phyloP scores from a whole-genome alignment of 2,329 filamentous ascomycete species.

The Lachnellula hyalina region DNA sequence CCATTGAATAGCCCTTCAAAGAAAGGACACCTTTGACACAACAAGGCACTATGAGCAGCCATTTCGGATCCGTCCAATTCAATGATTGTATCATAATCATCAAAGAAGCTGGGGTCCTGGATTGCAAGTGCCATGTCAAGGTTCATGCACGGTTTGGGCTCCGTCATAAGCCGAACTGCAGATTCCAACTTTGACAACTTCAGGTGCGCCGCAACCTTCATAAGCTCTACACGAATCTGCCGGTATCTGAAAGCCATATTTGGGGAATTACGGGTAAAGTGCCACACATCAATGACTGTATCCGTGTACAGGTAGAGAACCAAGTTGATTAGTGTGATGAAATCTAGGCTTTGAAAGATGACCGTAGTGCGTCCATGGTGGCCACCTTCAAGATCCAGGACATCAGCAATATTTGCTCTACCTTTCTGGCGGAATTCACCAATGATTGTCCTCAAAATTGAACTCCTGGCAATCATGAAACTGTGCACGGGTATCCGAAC shows the following conservation, averaged over 20 bases:
- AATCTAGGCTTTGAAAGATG: slow-evolving; percentile 65
- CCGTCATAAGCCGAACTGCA: slow-evolving; percentile 69
- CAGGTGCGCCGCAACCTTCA: slow-evolving; percentile 72
- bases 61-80: slow-evolving; percentile 72
- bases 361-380: slow-evolving; percentile 45
- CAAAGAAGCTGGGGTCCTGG: slow-evolving; percentile 64
- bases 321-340: slow-evolving; percentile 74
- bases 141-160: slow-evolving; percentile 58
- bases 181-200: slow-evolving; percentile 68
- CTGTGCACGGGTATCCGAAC: slow-evolving; percentile 74
- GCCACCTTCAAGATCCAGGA: slow-evolving; percentile 48
- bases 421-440: slow-evolving; percentile 50
- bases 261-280: slow-evolving; percentile 59
- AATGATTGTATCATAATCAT: slow-evolving; percentile 72
- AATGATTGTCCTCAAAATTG: slow-evolving; percentile 59
- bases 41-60: slow-evolving; percentile 67
- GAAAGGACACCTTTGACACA: slow-evolving; percentile 85
- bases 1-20: slow-evolving; percentile 87
- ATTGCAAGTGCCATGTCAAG: slow-evolving; percentile 67
- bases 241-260: slow-evolving; percentile 68
- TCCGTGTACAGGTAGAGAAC: slow-evolving; percentile 79
- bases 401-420: slow-evolving; percentile 52
- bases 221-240: slow-evolving; percentile 76
- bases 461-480: slow-evolving; percentile 73
- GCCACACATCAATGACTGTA: slow-evolving; percentile 77